A percentile compares a stretch with the other conserved stretches of the same genome.
Conservation (phyloP, 129 eudicot genomes). For the Ambrosia trifida region DNA sequence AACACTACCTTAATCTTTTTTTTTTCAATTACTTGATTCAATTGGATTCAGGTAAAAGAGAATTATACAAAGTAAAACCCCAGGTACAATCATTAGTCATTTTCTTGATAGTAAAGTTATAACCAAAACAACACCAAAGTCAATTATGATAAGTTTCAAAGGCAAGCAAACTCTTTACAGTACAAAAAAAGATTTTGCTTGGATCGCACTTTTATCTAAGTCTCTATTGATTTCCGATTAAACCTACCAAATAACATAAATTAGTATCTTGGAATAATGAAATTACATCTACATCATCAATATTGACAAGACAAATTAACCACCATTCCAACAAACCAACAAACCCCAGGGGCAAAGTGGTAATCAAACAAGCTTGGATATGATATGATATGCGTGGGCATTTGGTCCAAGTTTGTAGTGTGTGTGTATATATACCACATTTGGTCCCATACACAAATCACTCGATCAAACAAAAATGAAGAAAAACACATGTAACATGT, state of each 20-base stretch:
- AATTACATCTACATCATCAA: conserved; percentile 23
- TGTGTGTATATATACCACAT: conserved; percentile 19
- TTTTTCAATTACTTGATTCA: background rate
- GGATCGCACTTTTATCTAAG: conserved; percentile 8
- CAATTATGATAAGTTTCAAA: conserved; percentile 36
- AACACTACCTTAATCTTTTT: no score
- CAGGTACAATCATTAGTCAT: background rate
- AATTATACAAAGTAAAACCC: conserved; percentile 5
- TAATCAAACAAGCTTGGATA: conserved; percentile 15
- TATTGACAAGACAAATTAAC: conserved; percentile 14
- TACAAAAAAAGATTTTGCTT: conserved; percentile 39
- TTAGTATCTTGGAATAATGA: conserved; percentile 1
- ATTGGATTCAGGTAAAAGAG: background rate
- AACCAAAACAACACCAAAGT: conserved; percentile 15
- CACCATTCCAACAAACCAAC: conserved; percentile 4
- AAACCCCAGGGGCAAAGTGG: conserved; percentile 33
- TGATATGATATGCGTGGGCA: conserved; percentile 20
- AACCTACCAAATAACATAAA: conserved; percentile 15
- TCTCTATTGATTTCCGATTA: conserved; percentile 11
- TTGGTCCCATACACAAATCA: conserved; percentile 24
- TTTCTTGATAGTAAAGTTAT: conserved; percentile 15
- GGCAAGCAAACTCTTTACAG: conserved; percentile 38
- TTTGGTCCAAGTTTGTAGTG: conserved; percentile 22
- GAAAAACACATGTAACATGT: conserved; percentile 29
- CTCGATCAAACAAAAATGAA: conserved; percentile 37